A percentile compares a stretch with the other conserved stretches of the same genome.
These are phyloP conservation scores for Suhomyces sp. DNA, from an alignment of 805 yeast genomes.

Conservation along the genomic window DNA sequence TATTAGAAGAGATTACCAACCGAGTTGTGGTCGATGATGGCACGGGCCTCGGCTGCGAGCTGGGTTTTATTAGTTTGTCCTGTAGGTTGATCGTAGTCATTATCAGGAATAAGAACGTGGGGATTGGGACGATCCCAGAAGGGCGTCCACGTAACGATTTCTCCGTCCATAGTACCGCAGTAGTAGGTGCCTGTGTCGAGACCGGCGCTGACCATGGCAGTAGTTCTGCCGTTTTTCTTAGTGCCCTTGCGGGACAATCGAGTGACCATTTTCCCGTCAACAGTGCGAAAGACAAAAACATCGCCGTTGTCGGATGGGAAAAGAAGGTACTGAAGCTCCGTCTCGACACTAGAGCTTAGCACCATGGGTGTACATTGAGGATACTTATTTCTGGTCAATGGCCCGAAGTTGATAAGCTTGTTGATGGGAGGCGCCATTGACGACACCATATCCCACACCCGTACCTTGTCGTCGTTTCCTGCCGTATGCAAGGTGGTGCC, in stretches of 20 bases:
- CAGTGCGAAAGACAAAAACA: constrained; percentile 52
- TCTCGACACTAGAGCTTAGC: constrained; percentile 50
- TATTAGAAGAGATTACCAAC: background rate
- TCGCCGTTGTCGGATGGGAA: constrained; percentile 79
- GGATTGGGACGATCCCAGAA: constrained; percentile 9
- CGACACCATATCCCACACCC: constrained; percentile 68
- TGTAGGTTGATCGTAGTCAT: background rate
- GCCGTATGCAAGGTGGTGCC: constrained; percentile 64
- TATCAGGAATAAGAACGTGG: constrained; percentile 1
- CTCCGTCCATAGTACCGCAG: constrained; percentile 69
- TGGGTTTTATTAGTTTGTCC: background rate
- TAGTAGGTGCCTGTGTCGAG: constrained; percentile 44
- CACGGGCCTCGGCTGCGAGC: constrained; percentile 10
- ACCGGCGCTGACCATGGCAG: constrained; percentile 51
- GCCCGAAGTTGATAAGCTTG: constrained; percentile 72
- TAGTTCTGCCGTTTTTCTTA: constrained; percentile 42
- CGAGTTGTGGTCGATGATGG: constrained; percentile 3
- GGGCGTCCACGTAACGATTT: constrained; percentile 53
- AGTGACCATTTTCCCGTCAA: constrained; percentile 61
- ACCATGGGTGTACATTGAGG: constrained; percentile 49
- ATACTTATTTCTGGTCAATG: constrained; percentile 64
- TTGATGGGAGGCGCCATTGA: constrained; percentile 46
- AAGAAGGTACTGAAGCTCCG: constrained; percentile 56
- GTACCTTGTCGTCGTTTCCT: constrained; percentile 77
- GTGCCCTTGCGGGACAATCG: constrained; percentile 49